Conservation (phyloP, 1,284 basidiomycete genomes). For the Ganoderma lucidum region DNA sequence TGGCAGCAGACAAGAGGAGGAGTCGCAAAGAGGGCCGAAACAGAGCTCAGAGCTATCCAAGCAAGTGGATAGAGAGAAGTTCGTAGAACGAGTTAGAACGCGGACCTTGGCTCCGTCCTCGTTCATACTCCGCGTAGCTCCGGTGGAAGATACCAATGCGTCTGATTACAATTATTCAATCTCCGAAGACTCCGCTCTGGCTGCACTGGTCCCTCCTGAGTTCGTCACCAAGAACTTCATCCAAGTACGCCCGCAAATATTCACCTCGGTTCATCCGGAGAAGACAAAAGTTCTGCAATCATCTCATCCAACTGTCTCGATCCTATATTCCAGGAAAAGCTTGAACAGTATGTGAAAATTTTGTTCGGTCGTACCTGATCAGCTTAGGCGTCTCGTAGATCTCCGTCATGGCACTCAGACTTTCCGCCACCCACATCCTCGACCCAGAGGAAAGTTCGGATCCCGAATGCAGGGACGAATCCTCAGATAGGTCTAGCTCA, state of each 20-base stretch:
- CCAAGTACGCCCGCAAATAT: not conserved
- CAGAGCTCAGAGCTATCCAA: too few relatives aligned
- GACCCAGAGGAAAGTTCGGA: conserved; percentile 9
- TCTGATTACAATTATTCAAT: not conserved
- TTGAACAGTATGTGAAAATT: not conserved
- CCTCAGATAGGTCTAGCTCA: conserved; percentile 21
- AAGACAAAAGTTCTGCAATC: not conserved
- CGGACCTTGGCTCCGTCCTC: not conserved
- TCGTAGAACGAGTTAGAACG: conserved; percentile 1
- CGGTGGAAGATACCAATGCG: not conserved
- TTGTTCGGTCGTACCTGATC: conserved; percentile 1
- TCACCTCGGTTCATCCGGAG: not conserved
- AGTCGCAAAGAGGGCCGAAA: too few relatives aligned
- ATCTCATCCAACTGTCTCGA: not conserved
- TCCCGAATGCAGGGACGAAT: conserved; percentile 13
- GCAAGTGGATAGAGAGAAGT: not conserved
- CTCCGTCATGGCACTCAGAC: conserved; percentile 26
- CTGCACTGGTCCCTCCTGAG: not conserved
- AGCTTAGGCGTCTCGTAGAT: conserved; percentile 3
- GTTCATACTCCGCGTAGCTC: not conserved
- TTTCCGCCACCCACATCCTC: conserved; percentile 21
- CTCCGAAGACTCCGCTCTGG: conserved; percentile 2
- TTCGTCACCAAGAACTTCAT: not conserved
- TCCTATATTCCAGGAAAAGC: not conserved
- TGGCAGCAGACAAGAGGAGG: too few relatives aligned